Percentiles rank a stretch among this genome's conserved stretches.
Evolutionary conservation across 2,329 filamentous ascomycete species (phyloP).

Genomic region (Botryosphaeria agaves): DNA sequence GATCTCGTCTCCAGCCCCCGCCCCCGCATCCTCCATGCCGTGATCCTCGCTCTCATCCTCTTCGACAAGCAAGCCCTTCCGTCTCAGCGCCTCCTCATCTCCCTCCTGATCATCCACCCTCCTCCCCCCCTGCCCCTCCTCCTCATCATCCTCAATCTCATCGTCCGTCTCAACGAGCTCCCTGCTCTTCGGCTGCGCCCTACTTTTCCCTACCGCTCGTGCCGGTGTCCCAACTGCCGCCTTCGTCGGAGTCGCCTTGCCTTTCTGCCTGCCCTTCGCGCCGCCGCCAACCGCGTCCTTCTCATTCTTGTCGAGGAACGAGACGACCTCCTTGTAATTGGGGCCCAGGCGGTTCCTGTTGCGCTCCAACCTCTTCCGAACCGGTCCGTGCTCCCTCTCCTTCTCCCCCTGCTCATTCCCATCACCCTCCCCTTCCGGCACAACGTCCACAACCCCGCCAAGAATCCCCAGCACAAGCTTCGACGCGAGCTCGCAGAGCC

Average conservation of each 20-base stretch:
- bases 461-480: slow-evolving; percentile 71
- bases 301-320: slow-evolving; percentile 54
- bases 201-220: slow-evolving; percentile 18
- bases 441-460: slow-evolving; percentile 54
- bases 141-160: slow-evolving; percentile 24
- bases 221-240: slow-evolving; percentile 20
- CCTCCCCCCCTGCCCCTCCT: slow-evolving; percentile 7
- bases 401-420: slow-evolving; percentile 3
- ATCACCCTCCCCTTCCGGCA: slow-evolving; percentile 18
- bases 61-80: slow-evolving; percentile 1
- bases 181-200: slow-evolving; percentile 18
- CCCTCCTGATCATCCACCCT: slow-evolving; percentile 11
- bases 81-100: slow-evolving; percentile 4
- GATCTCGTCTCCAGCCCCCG: slow-evolving; percentile 21
- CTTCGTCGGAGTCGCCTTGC: slow-evolving; percentile 23
- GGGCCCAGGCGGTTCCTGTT: slow-evolving; percentile 68
- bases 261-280: slow-evolving; percentile 24
- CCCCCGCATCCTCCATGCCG: slow-evolving; percentile 17
- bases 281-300: slow-evolving; percentile 17
- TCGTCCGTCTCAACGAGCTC: slow-evolving; percentile 21
- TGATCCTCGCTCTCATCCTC: slow-evolving; percentile 8
- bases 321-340: slow-evolving; percentile 73
- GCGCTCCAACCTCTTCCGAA: slow-evolving; percentile 54
- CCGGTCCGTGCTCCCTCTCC: slow-evolving; percentile 37
- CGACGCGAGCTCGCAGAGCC: slow-evolving; percentile 68